Conservation (phyloP, 225 moss, liverwort and hornwort genomes). For the Physcomitrium patens region DNA sequence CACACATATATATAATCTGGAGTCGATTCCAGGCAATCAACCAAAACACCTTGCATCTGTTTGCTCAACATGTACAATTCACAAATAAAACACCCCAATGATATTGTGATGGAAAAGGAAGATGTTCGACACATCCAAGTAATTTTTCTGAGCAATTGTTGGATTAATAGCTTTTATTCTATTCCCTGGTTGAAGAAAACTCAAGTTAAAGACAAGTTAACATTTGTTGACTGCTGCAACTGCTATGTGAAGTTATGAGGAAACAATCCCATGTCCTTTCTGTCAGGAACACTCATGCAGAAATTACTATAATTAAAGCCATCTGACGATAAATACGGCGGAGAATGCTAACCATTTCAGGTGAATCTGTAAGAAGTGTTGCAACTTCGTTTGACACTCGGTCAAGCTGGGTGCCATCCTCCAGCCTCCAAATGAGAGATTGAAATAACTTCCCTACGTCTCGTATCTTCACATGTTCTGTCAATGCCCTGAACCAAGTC, state of each 20-base stretch:
- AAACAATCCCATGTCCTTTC: neutral
- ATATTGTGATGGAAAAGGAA: too few species aligned
- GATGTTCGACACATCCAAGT: too few species aligned
- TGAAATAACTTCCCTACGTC: conserved; percentile 84
- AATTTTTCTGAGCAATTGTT: too few species aligned
- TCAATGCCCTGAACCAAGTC: conserved; percentile 63
- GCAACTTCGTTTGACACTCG: conserved; percentile 78
- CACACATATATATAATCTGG: neutral
- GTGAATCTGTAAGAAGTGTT: conserved; percentile 72
- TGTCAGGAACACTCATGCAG: neutral
- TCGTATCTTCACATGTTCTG: conserved; percentile 89
- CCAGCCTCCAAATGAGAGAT: conserved; percentile 81
- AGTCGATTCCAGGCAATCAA: neutral
- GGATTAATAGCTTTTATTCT: too few species aligned
- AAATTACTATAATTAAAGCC: neutral
- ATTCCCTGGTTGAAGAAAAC: too few species aligned
- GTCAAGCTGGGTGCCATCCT: conserved; percentile 87
- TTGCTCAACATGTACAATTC: too few species aligned
- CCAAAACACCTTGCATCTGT: too few species aligned
- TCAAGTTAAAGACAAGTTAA: neutral
- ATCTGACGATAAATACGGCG: neutral
- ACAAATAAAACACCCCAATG: too few species aligned
- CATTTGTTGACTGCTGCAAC: neutral
- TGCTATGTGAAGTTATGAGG: neutral
- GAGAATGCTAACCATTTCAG: conserved; percentile 62